phyloP scores from a whole-genome alignment of 495 filamentous ascomycete species.

The Thozetella sp. region DNA sequence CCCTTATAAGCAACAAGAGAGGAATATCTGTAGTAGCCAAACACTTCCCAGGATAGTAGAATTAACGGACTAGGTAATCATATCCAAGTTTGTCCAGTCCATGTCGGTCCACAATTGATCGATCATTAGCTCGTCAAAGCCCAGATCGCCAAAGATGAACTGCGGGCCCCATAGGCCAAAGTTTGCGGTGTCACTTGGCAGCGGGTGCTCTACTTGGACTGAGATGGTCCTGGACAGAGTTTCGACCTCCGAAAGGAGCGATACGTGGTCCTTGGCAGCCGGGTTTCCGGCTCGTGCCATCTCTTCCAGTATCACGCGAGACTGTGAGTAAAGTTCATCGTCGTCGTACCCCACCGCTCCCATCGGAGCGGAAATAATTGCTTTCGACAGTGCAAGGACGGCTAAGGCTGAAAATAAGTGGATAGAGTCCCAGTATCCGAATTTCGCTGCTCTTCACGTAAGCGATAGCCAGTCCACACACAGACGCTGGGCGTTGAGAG shows the following conservation, averaged over 20 bases:
- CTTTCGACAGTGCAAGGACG: background rate
- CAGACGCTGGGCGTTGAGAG: no score
- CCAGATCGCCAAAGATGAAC: background rate
- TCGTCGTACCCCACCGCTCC: background rate
- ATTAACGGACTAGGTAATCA: background rate
- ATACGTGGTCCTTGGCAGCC: background rate
- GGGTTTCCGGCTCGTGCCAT: background rate
- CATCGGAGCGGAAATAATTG: background rate
- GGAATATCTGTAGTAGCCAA: no score
- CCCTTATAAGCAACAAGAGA: no score
- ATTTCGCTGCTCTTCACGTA: background rate
- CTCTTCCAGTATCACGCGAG: background rate
- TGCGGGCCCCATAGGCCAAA: background rate
- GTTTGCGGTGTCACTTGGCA: background rate
- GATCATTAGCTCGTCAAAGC: background rate
- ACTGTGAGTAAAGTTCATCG: background rate
- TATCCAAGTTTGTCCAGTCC: background rate
- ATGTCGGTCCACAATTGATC: background rate
- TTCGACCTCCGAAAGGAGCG: background rate
- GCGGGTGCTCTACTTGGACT: background rate
- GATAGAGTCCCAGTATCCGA: constrained; percentile 4
- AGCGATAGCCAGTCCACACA: no score
- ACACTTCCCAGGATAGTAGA: no score
- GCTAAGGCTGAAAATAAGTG: constrained; percentile 5
- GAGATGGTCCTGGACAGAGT: background rate